Evolutionary conservation across 2,329 filamentous ascomycete species (phyloP).

Genomic region (Pyrenophora seminiperda): DNA sequence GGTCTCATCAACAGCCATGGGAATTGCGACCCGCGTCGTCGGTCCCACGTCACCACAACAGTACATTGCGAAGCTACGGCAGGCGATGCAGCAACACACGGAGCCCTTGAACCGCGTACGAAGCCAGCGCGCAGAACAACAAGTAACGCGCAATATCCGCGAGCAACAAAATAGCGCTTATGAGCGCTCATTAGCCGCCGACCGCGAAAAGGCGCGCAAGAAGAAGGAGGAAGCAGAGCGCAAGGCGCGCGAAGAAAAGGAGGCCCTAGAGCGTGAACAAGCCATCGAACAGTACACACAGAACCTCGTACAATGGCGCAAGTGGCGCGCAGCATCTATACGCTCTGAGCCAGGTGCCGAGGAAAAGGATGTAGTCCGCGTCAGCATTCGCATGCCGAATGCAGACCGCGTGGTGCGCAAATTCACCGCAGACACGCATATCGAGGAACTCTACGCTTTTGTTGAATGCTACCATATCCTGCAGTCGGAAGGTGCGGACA

Average conservation of each 20-base stretch:
- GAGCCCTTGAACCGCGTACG: conserved; percentile 75
- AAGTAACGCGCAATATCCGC: conserved; percentile 79
- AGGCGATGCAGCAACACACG: conserved; percentile 75
- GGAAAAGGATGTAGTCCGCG: conserved; percentile 73
- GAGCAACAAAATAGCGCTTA: conserved; percentile 92
- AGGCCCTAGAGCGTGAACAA: conserved; percentile 67
- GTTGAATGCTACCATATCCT: conserved; percentile 85
- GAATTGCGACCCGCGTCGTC: conserved; percentile 77
- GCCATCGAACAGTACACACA: conserved; percentile 62
- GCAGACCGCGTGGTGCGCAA: conserved; percentile 77
- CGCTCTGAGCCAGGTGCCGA: conserved; percentile 68
- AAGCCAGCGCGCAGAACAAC: conserved; percentile 77
- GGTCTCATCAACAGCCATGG: conserved; percentile 85
- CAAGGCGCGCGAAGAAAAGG: conserved; percentile 65
- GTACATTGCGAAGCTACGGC: conserved; percentile 76
- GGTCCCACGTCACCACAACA: conserved; percentile 72
- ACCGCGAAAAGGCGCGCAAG: conserved; percentile 80
- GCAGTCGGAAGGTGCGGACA: conserved; percentile 48
- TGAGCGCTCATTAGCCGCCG: conserved; percentile 84
- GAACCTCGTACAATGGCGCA: conserved; percentile 73
- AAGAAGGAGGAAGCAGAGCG: conserved; percentile 75
- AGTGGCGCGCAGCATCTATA: conserved; percentile 75
- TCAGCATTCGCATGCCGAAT: conserved; percentile 65
- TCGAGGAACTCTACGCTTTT: conserved; percentile 94
- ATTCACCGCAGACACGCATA: conserved; percentile 69